Evolutionary conservation across 805 yeast genomes (phyloP).

Genomic region (Wickerhamiella kurtzmanii): DNA sequence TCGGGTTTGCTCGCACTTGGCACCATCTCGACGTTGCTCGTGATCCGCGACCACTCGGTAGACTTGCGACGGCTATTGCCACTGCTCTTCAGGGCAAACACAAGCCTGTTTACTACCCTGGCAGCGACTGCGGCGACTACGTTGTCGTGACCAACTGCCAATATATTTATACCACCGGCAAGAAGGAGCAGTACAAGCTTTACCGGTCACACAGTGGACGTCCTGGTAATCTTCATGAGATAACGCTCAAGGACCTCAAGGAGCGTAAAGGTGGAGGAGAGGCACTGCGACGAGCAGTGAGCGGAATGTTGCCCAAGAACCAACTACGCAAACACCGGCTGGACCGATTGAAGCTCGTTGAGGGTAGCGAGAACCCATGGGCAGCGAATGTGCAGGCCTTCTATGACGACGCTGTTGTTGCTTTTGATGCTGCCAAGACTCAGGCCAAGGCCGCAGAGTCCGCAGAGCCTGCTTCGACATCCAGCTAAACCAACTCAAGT

Average conservation of each 20-base stretch:
- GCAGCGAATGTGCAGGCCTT: conserved; percentile 68
- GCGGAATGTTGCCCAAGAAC: conserved; percentile 93
- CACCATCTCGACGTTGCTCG: conserved; percentile 85
- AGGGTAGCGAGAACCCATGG: conserved; percentile 82
- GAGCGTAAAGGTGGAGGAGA: conserved; percentile 81
- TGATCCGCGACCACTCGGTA: conserved; percentile 78
- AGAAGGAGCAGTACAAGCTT: conserved; percentile 61
- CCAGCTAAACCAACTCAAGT: background rate
- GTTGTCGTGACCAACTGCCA: conserved; percentile 93
- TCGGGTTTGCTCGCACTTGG: conserved; percentile 80
- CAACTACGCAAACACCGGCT: conserved; percentile 63
- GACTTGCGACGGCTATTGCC: conserved; percentile 83
- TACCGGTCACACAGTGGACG: conserved; percentile 83
- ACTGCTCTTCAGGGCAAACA: conserved; percentile 89
- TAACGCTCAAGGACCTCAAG: conserved; percentile 65
- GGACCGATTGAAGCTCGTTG: conserved; percentile 73
- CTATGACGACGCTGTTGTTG: conserved; percentile 45
- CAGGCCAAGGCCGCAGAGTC: background rate
- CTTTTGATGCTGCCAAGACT: background rate
- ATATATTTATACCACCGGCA: conserved; percentile 69
- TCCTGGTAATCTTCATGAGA: conserved; percentile 79
- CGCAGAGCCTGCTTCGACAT: background rate
- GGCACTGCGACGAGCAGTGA: conserved; percentile 71
- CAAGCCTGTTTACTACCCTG: conserved; percentile 73
- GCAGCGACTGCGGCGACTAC: conserved; percentile 82